Conservation (phyloP, 140 eudicot genomes). For the Cichorium intybus region DNA sequence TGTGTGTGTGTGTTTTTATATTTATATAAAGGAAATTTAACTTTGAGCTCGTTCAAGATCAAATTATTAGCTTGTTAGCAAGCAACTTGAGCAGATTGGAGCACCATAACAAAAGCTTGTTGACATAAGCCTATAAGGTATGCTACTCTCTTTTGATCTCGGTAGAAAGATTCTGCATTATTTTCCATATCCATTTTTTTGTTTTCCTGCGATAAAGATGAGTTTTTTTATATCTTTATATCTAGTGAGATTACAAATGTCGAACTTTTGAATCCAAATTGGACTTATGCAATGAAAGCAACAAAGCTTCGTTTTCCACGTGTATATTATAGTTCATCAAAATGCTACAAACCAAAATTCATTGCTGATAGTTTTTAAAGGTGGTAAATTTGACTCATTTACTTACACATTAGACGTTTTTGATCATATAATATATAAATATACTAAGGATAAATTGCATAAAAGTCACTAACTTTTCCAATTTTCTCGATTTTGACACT, state of each 20-base stretch:
- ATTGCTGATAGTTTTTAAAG: background rate
- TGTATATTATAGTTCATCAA: background rate
- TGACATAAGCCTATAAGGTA: background rate
- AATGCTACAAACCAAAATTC: background rate
- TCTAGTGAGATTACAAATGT: background rate
- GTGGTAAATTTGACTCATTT: background rate
- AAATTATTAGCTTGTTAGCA: background rate
- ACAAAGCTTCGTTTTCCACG: conserved; percentile 13
- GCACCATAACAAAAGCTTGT: background rate
- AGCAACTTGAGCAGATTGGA: conserved; percentile 3
- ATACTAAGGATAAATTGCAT: too few relatives aligned
- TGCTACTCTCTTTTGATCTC: background rate
- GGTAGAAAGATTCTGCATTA: conserved; percentile 25
- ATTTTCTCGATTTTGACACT: too few relatives aligned
- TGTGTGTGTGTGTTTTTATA: too few relatives aligned
- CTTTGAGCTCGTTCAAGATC: background rate
- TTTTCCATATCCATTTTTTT: conserved; percentile 11
- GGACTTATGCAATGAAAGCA: background rate
- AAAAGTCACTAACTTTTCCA: too few relatives aligned
- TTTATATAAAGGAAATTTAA: too few relatives aligned
- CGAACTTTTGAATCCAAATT: background rate
- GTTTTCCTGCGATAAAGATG: conserved; percentile 7
- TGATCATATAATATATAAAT: background rate
- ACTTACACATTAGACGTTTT: background rate
- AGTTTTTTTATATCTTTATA: conserved; percentile 17